A percentile compares a stretch with the other conserved stretches of the same genome.
Evolutionary conservation across 2,329 filamentous ascomycete genomes (phyloP).

Genomic region (Elsinoe fawcettii): DNA sequence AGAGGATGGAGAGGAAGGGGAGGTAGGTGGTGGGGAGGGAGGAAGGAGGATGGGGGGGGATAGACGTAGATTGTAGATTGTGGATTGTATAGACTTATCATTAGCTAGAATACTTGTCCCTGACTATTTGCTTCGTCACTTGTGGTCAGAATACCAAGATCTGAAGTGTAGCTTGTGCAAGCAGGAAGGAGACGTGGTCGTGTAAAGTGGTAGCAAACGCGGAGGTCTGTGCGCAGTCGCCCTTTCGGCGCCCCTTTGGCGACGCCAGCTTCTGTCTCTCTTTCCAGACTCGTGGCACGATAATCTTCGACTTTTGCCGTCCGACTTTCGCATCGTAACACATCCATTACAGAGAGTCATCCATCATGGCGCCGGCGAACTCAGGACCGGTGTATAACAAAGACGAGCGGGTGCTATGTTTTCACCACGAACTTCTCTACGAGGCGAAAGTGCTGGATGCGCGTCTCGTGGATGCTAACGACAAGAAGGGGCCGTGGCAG

Average conservation of each 20-base stretch:
- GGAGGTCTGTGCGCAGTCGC: conserved; percentile 13
- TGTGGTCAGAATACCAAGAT: too few relatives aligned
- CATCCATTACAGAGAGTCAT: neutral
- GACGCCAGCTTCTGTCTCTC: conserved; percentile 1
- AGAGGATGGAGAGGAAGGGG: conserved; percentile 12
- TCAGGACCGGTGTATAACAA: conserved; percentile 52
- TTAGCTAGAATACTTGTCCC: too few relatives aligned
- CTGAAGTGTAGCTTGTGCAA: too few relatives aligned
- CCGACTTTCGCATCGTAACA: neutral
- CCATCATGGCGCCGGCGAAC: conserved; percentile 52
- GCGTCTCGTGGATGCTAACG: conserved; percentile 51
- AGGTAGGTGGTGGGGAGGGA: neutral
- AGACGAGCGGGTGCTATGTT: conserved; percentile 92
- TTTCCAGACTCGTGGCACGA: neutral
- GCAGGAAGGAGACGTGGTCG: neutral
- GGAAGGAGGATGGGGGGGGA: neutral
- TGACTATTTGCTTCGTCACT: too few relatives aligned
- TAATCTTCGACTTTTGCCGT: neutral
- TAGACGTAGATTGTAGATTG: neutral
- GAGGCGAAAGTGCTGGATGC: conserved; percentile 92
- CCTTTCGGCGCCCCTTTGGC: neutral
- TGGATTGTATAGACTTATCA: neutral
- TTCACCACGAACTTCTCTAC: conserved; percentile 94
- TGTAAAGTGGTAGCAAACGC: conserved; percentile 4
- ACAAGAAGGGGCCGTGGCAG: conserved; percentile 67